Evolutionary conservation across 495 filamentous ascomycete species (phyloP), one percentile per base, ranked within the genome.

Genomic region (Barbatosphaeria neglecta): DNA sequence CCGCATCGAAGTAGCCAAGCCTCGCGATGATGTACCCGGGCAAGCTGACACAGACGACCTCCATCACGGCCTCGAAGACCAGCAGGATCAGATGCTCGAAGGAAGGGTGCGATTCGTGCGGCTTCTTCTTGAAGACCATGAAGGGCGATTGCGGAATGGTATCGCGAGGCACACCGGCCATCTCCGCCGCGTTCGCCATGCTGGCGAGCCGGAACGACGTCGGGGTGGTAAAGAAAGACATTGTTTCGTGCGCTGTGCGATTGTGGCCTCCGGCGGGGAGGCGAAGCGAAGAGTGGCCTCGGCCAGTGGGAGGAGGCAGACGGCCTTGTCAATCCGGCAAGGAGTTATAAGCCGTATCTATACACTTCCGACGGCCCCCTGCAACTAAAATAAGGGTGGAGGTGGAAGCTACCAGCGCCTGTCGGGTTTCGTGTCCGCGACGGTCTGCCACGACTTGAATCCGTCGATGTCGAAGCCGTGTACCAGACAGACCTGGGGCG

Each of bases 21-120:
- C 82, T 73, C 17, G 92, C 92, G 43, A 94, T 81, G 54, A 97
- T 82, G 60, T 95, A 98, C n/a, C 92, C 92, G 1, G 93, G 93
- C 48, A 95, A 65, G 61, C 83, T 87, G 56, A 98, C 92, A 64
- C 90, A 97, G 31, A 97, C 81, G 2, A 98, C 92, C 59, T 98
- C 90, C 55, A 97, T 65, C 19, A 98, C 90, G 13, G 92, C 92
- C 63, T 95, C 93, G 58, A 95, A 95, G 48, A 98, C 90, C 31
- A 98, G 79, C 7, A 94, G 74, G 22, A 85, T 68, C 22, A 98
- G 72, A 54, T 89, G 78, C 45, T 75, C 73, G 48, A 97, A 76
- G 19, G 86, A 72, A 1, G 75, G 74, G 51, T 78, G 74, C 10
- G 72, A 63, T 6, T 73, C 65, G 48, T 72, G 67, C 24, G 63